A percentile compares a stretch with the other conserved stretches of the same genome.
phyloP scores from a whole-genome alignment of 805 yeast species.

The Candida ficus region DNA sequence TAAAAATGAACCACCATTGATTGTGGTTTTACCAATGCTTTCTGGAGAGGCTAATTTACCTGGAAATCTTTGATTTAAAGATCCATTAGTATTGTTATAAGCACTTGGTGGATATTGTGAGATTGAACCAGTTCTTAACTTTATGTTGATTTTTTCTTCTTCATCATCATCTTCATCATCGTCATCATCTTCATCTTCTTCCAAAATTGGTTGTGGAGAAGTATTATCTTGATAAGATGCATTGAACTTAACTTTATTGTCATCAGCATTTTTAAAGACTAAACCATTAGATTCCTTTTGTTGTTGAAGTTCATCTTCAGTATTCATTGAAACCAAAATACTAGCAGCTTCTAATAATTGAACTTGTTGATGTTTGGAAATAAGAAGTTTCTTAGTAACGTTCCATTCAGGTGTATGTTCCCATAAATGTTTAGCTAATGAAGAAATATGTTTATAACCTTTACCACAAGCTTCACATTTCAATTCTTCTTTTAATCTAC shows the following conservation, averaged over 20 bases:
- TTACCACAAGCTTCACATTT: constrained; percentile 90
- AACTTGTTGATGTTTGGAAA: constrained; percentile 34
- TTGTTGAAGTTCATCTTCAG: constrained; percentile 4
- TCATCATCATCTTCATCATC: constrained; percentile 7
- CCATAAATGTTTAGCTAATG: constrained; percentile 88
- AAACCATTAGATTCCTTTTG: constrained; percentile 2
- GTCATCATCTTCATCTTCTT: constrained; percentile 7
- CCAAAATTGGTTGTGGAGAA: constrained; percentile 12
- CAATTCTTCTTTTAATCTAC: constrained; percentile 76
- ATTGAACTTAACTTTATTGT: constrained; percentile 11
- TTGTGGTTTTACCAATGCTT: constrained; percentile 11
- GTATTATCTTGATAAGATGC: constrained; percentile 11
- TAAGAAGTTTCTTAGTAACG: constrained; percentile 71
- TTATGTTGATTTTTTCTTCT: constrained; percentile 6
- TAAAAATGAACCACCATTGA: constrained; percentile 30
- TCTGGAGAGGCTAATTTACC: constrained; percentile 5
- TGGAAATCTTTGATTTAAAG: constrained; percentile 1
- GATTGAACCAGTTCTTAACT: constrained; percentile 36
- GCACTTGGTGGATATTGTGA: constrained; percentile 42
- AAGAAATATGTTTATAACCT: constrained; percentile 83
- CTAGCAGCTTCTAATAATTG: constrained; percentile 24
- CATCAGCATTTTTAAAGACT: constrained; percentile 3
- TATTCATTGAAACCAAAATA: constrained; percentile 20
- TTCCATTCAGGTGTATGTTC: constrained; percentile 96
- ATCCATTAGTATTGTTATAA: not conserved